These are phyloP conservation scores for Apophysomyces ossiformis DNA, from an alignment of 371 early-diverging fungal species.

Conservation along the genomic window DNA sequence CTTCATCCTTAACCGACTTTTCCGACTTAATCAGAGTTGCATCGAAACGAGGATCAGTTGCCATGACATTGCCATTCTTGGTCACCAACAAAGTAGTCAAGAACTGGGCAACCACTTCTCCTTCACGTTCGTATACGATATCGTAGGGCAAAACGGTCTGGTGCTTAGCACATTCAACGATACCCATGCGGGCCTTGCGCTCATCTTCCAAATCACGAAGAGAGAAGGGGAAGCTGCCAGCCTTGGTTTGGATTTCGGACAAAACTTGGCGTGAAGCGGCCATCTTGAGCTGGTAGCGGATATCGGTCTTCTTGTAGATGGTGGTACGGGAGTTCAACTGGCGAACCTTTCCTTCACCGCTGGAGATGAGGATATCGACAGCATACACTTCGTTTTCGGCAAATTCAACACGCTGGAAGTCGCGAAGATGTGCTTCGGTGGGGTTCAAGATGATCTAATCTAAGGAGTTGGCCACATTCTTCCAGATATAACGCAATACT, in stretches of 20 bases:
- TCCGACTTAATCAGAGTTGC: conserved; percentile 71
- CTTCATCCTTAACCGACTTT: conserved; percentile 77
- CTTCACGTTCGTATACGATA: conserved; percentile 86
- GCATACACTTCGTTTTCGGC: conserved; percentile 89
- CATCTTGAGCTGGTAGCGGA: conserved; percentile 89
- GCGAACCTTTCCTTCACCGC: conserved; percentile 89
- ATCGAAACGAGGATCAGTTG: conserved; percentile 75
- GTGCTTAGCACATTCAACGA: conserved; percentile 88
- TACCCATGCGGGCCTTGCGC: conserved; percentile 90
- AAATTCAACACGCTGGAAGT: conserved; percentile 74
- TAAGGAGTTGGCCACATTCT: neutral
- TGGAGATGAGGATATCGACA: conserved; percentile 85
- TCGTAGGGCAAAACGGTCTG: conserved; percentile 82
- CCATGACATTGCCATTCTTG: conserved; percentile 80
- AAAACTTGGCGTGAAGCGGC: conserved; percentile 80
- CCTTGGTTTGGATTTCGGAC: conserved; percentile 77
- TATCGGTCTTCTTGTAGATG: conserved; percentile 89
- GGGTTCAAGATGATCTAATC: conserved; percentile 88
- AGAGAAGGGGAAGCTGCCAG: conserved; percentile 90
- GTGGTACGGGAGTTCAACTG: conserved; percentile 81
- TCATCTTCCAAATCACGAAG: conserved; percentile 83
- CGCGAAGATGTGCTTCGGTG: conserved; percentile 75
- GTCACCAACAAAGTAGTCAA: conserved; percentile 89
- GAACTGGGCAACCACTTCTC: conserved; percentile 84
- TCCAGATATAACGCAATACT: neutral